These are phyloP conservation scores for Phytophthora fragariae DNA, from an alignment of 352 stramenopile genomes.

Conservation along the genomic window DNA sequence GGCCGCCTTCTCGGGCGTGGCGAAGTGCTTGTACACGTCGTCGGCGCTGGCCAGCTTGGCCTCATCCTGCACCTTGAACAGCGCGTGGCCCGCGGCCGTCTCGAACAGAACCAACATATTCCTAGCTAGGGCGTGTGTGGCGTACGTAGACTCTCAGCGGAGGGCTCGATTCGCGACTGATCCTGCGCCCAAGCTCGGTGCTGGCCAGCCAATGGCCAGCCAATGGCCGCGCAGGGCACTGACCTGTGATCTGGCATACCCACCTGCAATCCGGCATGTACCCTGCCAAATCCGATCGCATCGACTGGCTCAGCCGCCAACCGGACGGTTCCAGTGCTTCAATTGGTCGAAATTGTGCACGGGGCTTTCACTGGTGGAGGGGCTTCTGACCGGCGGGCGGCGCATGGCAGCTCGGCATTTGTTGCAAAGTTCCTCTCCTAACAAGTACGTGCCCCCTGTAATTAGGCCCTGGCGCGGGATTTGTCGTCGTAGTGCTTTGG, in stretches of 20 bases:
- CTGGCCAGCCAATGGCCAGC: conserved; percentile 28
- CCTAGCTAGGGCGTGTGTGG: not conserved
- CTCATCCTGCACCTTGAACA: conserved; percentile 99
- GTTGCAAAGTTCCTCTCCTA: conserved; percentile 89
- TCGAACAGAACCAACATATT: conserved; percentile 99
- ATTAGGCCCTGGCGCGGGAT: not conserved
- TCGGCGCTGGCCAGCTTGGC: conserved; percentile 91
- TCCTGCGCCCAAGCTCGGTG: conserved; percentile 9
- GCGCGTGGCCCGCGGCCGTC: conserved; percentile 98
- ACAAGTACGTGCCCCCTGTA: conserved; percentile 73
- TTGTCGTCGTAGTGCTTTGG: conserved; percentile 36
- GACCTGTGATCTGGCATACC: not conserved
- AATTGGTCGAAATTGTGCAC: conserved; percentile 30
- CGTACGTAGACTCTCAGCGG: conserved; percentile 44
- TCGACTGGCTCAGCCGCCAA: conserved; percentile 38
- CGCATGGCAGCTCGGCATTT: conserved; percentile 49
- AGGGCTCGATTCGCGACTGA: conserved; percentile 42
- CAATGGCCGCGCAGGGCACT: not conserved
- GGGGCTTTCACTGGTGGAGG: conserved; percentile 57
- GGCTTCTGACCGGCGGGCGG: conserved; percentile 3
- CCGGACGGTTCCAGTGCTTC: not conserved
- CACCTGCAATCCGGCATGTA: not conserved
- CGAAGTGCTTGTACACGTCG: conserved; percentile 94
- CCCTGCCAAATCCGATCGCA: conserved; percentile 22
- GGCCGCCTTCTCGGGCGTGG: conserved; percentile 90